Evolutionary conservation across 2,329 filamentous ascomycete genomes (phyloP), one percentile per base, ranked within the genome.

Genomic region (Colletotrichum sp.): DNA sequence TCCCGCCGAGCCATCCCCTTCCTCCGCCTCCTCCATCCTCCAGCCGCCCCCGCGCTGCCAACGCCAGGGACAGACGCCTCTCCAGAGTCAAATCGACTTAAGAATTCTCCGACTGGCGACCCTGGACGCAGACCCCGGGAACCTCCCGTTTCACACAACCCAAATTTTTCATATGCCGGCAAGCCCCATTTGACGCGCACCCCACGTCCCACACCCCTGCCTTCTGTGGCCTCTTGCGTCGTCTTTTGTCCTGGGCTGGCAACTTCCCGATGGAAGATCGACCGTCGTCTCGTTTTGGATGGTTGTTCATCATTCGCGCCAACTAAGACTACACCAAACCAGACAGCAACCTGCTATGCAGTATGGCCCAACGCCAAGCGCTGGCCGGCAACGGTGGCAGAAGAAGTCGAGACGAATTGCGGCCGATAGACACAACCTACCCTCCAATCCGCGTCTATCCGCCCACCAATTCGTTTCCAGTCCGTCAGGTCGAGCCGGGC

Each of bases 251-350:
- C 64, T 52, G 44, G 57, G 63, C 64, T 76, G 57, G 34, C 74
- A 64, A 44, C n/a, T 26, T 64, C 70, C 65, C 65, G 70, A n/a
- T 69, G 22, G 70, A 74, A 69, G 74, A 76, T 74, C 70, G 70
- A 69, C 70, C 65, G 32, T 75, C 65, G 64, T 76, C 73, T 72
- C 64, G 74, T 76, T 74, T 73, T 64, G 74, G 59, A 76, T 76
- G 30, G 6, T 12, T 60, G 59, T 10, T 60, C 70, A 74, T 74
- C 59, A 66, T 52, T 48, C 39, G 9, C 64, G 60, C 44, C 64
- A 59, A 36, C 57, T 16, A 52, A 63, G 59, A 52, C 36, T 65
- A 24, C n/a, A 22, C 30, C 13, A 30, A 36, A 39, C 36, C 34
- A 36, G 26, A 52, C 44, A 52, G 44, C 44, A 52, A 22, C 44